Percentiles rank a stretch among this genome's conserved stretches.
These are phyloP conservation scores for Cytospora mali DNA, from an alignment of 2,329 filamentous ascomycete genomes.

Conservation along the genomic window DNA sequence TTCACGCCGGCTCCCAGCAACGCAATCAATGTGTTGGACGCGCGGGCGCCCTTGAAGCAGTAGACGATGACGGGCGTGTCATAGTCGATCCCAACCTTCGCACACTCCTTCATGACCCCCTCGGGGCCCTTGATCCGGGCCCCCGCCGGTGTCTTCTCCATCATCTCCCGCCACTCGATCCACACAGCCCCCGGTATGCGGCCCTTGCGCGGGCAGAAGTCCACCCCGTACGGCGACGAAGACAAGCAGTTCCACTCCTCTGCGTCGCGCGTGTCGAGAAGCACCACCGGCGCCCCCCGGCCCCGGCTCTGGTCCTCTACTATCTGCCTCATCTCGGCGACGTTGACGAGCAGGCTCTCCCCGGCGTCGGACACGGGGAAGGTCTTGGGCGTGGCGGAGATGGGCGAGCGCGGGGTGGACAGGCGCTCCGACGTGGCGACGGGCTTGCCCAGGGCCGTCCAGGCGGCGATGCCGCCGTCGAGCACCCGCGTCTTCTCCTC, in stretches of 20 bases:
- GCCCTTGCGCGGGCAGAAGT: background rate
- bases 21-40: background rate
- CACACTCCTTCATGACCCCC: background rate
- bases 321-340: background rate
- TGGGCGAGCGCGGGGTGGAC: background rate
- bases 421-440: background rate
- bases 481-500: background rate
- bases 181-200: background rate
- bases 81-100: background rate
- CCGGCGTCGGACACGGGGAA: background rate
- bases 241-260: background rate
- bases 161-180: slow-evolving; percentile 1
- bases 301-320: background rate
- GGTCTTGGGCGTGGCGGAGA: background rate
- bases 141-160: background rate
- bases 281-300: background rate
- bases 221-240: background rate
- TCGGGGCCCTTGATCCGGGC: background rate
- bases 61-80: background rate
- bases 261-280: background rate
- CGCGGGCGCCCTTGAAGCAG: slow-evolving; percentile 1
- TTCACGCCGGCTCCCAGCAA: background rate
- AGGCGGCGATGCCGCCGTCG: background rate
- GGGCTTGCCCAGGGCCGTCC: background rate
- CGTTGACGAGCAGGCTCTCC: background rate